Conservation (phyloP, 371 early-diverging fungal genomes). For the Syncephalastrum contaminatum region DNA sequence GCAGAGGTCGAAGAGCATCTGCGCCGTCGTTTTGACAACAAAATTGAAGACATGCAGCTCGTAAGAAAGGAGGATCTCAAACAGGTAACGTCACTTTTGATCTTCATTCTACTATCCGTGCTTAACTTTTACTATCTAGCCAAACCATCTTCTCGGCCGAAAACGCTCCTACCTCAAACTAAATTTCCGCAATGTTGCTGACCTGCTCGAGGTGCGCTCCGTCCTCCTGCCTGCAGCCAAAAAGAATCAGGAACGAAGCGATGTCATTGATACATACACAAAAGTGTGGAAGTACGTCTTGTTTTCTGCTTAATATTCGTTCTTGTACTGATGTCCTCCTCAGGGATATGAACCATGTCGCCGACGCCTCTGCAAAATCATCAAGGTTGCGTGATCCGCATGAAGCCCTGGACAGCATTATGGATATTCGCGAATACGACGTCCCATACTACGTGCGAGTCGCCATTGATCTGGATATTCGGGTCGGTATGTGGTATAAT, state of each 20-base stretch:
- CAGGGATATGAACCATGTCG: too few species aligned
- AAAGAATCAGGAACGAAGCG: conserved; percentile 67
- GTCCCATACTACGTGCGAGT: conserved; percentile 92
- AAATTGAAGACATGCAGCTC: conserved; percentile 61
- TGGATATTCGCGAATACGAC: conserved; percentile 94
- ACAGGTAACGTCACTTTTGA: conserved; percentile 54
- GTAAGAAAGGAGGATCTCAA: conserved; percentile 85
- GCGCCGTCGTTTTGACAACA: conserved; percentile 68
- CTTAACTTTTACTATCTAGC: conserved; percentile 36
- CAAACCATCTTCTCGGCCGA: conserved; percentile 88
- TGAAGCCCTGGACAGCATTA: conserved; percentile 58
- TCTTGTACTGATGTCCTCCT: neutral
- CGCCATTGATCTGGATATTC: conserved; percentile 91
- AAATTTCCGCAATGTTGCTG: conserved; percentile 78
- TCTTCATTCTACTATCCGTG: neutral
- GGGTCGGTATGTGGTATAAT: conserved; percentile 97
- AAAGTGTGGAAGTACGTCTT: conserved; percentile 47
- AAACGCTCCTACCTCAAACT: conserved; percentile 77
- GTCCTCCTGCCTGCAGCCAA: conserved; percentile 66
- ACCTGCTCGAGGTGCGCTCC: conserved; percentile 77
- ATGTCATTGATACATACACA: conserved; percentile 61
- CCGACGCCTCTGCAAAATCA: neutral
- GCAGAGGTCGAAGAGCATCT: conserved; percentile 87
- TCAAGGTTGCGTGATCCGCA: conserved; percentile 18
- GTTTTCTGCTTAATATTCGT: neutral